Conservation (phyloP, 306 rosid species). For the Gleditsia sinensis region DNA sequence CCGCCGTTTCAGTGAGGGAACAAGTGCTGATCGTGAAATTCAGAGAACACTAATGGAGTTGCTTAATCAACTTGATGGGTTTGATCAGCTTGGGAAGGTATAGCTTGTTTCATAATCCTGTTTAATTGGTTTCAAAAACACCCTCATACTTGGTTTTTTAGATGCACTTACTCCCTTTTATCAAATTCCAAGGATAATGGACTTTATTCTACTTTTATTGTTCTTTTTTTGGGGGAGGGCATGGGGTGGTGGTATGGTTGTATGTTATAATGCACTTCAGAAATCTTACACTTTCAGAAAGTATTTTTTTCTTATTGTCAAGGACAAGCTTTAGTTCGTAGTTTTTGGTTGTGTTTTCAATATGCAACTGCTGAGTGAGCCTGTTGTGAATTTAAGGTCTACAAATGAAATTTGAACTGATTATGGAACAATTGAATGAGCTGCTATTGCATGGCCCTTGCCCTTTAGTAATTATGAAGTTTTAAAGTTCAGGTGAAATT, state of each 20-base stretch:
- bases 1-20: conserved; percentile 95
- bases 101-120: not conserved
- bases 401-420: too few relatives aligned
- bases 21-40: conserved; percentile 98
- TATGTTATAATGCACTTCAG: not conserved
- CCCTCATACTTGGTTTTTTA: too few relatives aligned
- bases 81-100: conserved; percentile 98
- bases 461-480: not conserved
- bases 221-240: not conserved
- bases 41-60: conserved; percentile 96
- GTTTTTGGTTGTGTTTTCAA: not conserved
- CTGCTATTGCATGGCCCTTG: not conserved
- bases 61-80: conserved; percentile 97
- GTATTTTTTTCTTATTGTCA: too few relatives aligned
- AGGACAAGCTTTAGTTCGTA: too few relatives aligned
- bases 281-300: not conserved
- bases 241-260: not conserved
- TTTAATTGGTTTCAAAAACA: not conserved
- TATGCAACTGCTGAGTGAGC: not conserved
- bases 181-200: too few relatives aligned
- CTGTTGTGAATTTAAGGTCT: too few relatives aligned
- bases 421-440: too few relatives aligned
- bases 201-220: too few relatives aligned
- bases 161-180: too few relatives aligned
- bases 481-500: not conserved